Conservation (phyloP, 768 basidiomycete genomes). For the Boletus rubropictus region DNA sequence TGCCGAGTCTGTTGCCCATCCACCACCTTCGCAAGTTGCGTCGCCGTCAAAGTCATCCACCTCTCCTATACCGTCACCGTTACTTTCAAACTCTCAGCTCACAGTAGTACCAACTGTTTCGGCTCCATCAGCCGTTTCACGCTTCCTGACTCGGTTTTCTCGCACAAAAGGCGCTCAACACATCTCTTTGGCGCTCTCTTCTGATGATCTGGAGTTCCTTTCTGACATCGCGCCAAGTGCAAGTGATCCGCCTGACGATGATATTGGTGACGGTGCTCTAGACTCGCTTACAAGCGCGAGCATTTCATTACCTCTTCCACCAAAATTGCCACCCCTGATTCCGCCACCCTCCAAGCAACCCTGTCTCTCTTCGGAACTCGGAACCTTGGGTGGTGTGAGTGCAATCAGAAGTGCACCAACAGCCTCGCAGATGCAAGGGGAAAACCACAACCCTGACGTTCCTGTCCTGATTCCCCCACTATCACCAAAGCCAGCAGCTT, state of each 20-base stretch:
- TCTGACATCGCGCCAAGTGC: constrained; percentile 59
- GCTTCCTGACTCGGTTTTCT: constrained; percentile 76
- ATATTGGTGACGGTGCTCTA: constrained; percentile 31
- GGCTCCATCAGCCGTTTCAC: constrained; percentile 68
- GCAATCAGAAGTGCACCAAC: not conserved
- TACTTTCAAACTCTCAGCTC: constrained; percentile 5
- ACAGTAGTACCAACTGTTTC: constrained; percentile 11
- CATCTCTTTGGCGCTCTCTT: constrained; percentile 64
- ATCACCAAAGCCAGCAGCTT: constrained; percentile 29
- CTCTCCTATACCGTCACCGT: constrained; percentile 9
- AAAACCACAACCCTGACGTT: constrained; percentile 5
- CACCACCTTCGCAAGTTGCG: constrained; percentile 7
- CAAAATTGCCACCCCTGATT: constrained; percentile 43
- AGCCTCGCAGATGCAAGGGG: not conserved
- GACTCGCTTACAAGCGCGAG: constrained; percentile 39
- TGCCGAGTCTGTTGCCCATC: constrained; percentile 9
- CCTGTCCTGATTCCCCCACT: constrained; percentile 21
- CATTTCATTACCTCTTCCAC: constrained; percentile 37
- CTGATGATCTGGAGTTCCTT: constrained; percentile 79
- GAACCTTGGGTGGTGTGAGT: not conserved
- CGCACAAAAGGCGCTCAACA: constrained; percentile 38
- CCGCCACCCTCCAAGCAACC: constrained; percentile 32
- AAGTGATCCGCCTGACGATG: constrained; percentile 35
- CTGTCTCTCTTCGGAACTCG: constrained; percentile 8
- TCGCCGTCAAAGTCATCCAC: constrained; percentile 15